Base-by-base conservation (phyloP, 345 rosid genomes). In the Moringa oleifera region DNA sequence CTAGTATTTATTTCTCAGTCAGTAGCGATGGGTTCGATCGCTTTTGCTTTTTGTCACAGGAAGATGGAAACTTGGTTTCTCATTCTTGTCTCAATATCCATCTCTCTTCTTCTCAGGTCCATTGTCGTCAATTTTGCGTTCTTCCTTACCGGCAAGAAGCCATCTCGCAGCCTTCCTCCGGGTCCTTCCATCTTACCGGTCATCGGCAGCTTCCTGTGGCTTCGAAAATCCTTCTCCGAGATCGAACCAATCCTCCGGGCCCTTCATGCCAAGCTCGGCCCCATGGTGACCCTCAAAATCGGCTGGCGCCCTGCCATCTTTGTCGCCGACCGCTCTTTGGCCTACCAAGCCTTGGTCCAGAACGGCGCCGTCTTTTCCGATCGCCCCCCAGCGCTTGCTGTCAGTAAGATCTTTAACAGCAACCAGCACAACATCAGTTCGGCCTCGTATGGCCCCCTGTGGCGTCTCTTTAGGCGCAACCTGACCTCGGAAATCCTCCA, bases 401-500 rank as follows among this genome's bases (percentile, higher is more conserved):
- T 25, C 6, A 7, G 16, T 2, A 75, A 64, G 20, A 49, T 79
- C 50, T 0, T 19, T 0, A 15, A 21, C 2, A 18, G 65, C 25
- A 59, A 72, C 53, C 75, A 75, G 37, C 37, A 33, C 11, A 33
- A 33, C 11, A 11, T 70, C 36, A n/a, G 16, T 36, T 57, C 46
- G 0, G 61, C 75, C 10, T 17, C 20, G 2, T 75, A 75, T 18
- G 83, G 83, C 10, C 66, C 75, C 15, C 72, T 62, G 5, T 79
- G 83, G 80, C 58, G 83, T 0, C 23, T 58, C 1, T 52, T 75
- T 3, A 66, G 80, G 18, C 69, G 80, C 0, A 79, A 79, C 50
- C 72, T 79, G 17, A 75, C 76, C 0, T 59, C 83, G 0, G 78
- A 73, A 63, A 67, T 79, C 56, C 76, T 75, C 25, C 77, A 75